A percentile compares a stretch with the other conserved stretches of the same genome.
Evolutionary conservation across 495 filamentous ascomycete species (phyloP).

Genomic region (Penicillium coprophilum): DNA sequence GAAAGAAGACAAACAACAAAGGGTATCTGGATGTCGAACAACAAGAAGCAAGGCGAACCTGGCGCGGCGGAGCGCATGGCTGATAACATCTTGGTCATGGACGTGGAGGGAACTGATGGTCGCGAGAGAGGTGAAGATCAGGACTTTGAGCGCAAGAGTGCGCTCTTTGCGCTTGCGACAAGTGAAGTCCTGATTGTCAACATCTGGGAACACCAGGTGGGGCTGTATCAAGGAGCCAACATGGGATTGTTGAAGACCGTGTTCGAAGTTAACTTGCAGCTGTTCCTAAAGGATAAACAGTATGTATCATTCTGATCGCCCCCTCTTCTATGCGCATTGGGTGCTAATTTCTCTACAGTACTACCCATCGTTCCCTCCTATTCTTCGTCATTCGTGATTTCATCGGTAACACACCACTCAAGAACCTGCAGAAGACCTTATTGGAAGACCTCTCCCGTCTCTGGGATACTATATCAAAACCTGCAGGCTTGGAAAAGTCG

Average conservation of each 20-base stretch:
- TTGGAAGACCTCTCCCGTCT: constrained; percentile 87
- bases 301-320: constrained; percentile 42
- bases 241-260: constrained; percentile 98
- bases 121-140: constrained; percentile 96
- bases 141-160: constrained; percentile 97
- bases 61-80: constrained; percentile 62
- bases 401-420: constrained; percentile 83
- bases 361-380: constrained; percentile 84
- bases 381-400: constrained; percentile 99
- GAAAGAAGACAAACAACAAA: constrained; percentile 95
- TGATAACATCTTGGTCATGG: constrained; percentile 98
- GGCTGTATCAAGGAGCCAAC: constrained; percentile 96
- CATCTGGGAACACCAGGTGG: constrained; percentile 99
- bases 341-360: constrained; percentile 50
- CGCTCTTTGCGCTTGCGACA: constrained; percentile 92
- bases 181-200: constrained; percentile 98
- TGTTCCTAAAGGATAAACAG: constrained; percentile 93
- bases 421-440: constrained; percentile 84
- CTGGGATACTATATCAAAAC: constrained; percentile 90
- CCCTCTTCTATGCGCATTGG: constrained; percentile 7
- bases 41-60: constrained; percentile 58
- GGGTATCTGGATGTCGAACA: constrained; percentile 99
- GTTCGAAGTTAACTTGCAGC: constrained; percentile 95
- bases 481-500: constrained; percentile 80
- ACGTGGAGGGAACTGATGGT: constrained; percentile 97